Evolutionary conservation across 2,329 filamentous ascomycete genomes (phyloP).

Genomic region (Stagonosporopsis vannaccii): DNA sequence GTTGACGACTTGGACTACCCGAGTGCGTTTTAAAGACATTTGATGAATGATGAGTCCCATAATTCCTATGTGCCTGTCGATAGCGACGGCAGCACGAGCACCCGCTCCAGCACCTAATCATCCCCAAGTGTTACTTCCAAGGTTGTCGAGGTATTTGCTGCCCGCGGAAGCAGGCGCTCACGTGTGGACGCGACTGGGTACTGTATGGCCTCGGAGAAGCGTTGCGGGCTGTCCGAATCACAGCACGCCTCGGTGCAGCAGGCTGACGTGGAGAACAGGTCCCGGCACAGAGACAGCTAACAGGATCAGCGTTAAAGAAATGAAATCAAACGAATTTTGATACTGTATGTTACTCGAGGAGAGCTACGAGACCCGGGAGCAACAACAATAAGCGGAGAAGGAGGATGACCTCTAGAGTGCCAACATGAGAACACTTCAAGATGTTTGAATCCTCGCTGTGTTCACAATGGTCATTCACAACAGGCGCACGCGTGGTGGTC

Average conservation of each 20-base stretch:
- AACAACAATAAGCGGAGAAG: not conserved
- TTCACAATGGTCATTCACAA: not conserved
- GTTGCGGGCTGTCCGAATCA: not conserved
- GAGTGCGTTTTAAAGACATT: too few species aligned
- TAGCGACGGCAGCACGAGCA: not conserved
- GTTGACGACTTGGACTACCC: too few species aligned
- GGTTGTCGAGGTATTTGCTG: not conserved
- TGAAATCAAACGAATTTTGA: not conserved
- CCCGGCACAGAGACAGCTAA: not conserved
- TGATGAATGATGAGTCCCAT: too few species aligned
- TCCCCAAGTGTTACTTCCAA: not conserved
- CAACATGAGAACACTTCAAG: not conserved
- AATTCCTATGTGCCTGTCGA: not conserved
- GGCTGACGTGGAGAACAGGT: not conserved
- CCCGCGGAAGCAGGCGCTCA: not conserved
- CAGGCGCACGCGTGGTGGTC: slow-evolving; percentile 20
- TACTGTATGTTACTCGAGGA: not conserved
- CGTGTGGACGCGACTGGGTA: slow-evolving; percentile 4
- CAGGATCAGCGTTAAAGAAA: too few species aligned
- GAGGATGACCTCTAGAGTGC: too few species aligned
- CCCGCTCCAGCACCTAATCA: too few species aligned
- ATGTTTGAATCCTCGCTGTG: too few species aligned
- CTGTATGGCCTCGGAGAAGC: not conserved
- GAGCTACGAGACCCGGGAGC: not conserved
- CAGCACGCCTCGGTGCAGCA: not conserved